These are phyloP conservation scores for Sporothrix pseudoabietina DNA, from an alignment of 2,329 filamentous ascomycete species.

Conservation along the genomic window DNA sequence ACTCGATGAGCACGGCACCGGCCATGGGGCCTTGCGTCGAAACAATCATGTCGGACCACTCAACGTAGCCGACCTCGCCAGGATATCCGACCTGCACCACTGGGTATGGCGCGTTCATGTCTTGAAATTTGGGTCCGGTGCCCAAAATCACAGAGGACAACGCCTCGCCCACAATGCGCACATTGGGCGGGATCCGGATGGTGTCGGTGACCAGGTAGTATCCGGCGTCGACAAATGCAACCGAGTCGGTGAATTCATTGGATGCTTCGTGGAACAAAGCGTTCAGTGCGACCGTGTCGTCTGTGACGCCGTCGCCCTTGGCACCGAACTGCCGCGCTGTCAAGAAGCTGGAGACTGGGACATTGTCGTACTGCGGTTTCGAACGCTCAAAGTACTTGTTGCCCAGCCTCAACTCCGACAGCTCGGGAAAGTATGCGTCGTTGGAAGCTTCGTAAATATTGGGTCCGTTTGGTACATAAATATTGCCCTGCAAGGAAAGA, in stretches of 20 bases:
- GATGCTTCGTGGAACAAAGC: constrained; percentile 42
- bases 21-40: constrained; percentile 66
- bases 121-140: constrained; percentile 58
- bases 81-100: constrained; percentile 63
- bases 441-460: constrained; percentile 52
- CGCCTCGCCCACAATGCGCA: constrained; percentile 63
- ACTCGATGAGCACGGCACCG: constrained; percentile 72
- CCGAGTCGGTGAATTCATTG: constrained; percentile 45
- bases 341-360: constrained; percentile 62
- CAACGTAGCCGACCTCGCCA: constrained; percentile 65
- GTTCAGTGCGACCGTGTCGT: constrained; percentile 74
- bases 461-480: constrained; percentile 57
- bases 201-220: constrained; percentile 63
- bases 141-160: constrained; percentile 59
- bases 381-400: constrained; percentile 68
- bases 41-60: constrained; percentile 72
- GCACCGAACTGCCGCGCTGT: constrained; percentile 69
- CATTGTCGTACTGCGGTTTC: constrained; percentile 72
- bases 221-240: constrained; percentile 66
- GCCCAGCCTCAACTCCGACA: constrained; percentile 57
- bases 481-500: constrained; percentile 55
- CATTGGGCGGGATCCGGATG: constrained; percentile 50
- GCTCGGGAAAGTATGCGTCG: constrained; percentile 46
- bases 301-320: constrained; percentile 71
- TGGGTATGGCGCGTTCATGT: constrained; percentile 59